Conservation (phyloP, 345 rosid genomes). For the Hypericum androsaemum region DNA sequence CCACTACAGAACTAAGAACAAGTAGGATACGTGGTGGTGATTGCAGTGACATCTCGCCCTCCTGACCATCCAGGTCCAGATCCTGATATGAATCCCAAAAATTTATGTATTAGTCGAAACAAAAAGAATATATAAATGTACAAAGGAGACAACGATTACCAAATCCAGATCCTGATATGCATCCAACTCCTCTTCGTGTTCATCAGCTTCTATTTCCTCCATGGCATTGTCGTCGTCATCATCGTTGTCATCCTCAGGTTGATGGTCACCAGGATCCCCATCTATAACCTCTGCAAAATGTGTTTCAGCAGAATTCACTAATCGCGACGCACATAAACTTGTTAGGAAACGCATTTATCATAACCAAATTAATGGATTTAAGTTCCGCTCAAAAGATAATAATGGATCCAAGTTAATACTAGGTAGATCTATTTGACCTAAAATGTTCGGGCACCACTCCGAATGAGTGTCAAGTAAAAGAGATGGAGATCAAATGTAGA, state of each 20-base stretch:
- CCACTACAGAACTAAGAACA: constrained; percentile 1
- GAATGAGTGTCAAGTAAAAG: neutral
- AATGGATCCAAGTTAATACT: too few species aligned
- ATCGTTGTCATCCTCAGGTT: constrained; percentile 23
- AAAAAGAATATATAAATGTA: neutral
- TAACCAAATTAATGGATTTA: too few species aligned
- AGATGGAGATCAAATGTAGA: constrained; percentile 12
- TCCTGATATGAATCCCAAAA: neutral
- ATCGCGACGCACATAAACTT: too few species aligned
- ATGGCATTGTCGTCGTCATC: constrained; percentile 33
- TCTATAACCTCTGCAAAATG: constrained; percentile 18
- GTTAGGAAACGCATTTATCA: too few species aligned
- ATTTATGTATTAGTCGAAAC: neutral
- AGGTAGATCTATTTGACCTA: too few species aligned
- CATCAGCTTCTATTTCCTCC: constrained; percentile 46
- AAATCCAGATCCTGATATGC: constrained; percentile 44
- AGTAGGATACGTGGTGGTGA: constrained; percentile 60
- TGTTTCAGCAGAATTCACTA: neutral
- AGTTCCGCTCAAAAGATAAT: too few species aligned
- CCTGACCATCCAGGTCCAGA: constrained; percentile 46
- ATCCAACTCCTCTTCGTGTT: constrained; percentile 58
- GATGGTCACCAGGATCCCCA: constrained; percentile 30
- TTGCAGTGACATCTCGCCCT: constrained; percentile 41
- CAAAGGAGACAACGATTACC: constrained; percentile 29
- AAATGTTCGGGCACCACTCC: neutral